A percentile compares a stretch with the other conserved stretches of the same genome.
Conservation (phyloP, 1,284 basidiomycete genomes). For the Kalmanozyma brasiliensis region DNA sequence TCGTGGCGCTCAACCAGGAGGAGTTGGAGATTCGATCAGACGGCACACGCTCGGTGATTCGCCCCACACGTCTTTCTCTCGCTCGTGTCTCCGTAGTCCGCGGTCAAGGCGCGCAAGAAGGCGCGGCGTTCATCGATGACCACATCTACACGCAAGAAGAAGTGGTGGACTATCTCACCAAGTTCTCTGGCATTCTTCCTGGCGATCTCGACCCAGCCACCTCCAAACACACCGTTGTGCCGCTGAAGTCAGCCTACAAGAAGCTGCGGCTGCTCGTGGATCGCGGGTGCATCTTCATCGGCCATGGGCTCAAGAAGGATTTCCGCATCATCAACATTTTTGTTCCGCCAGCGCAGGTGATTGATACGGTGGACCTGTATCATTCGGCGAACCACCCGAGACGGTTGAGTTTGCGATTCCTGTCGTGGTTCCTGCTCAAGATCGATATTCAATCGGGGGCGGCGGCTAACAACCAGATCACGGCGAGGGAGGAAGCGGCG, state of each 20-base stretch:
- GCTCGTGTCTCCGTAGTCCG: slow-evolving; percentile 94
- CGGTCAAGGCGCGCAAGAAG: slow-evolving; percentile 81
- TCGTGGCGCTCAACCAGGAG: slow-evolving; percentile 94
- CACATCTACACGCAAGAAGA: slow-evolving; percentile 94
- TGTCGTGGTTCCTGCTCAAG: slow-evolving; percentile 90
- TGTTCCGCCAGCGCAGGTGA: slow-evolving; percentile 92
- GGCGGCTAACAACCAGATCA: slow-evolving; percentile 40
- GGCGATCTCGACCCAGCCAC: slow-evolving; percentile 88
- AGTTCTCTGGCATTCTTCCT: slow-evolving; percentile 85
- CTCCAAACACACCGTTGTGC: slow-evolving; percentile 89
- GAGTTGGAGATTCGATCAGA: slow-evolving; percentile 94
- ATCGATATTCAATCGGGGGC: slow-evolving; percentile 87
- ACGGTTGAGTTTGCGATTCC: slow-evolving; percentile 89
- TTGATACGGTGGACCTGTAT: slow-evolving; percentile 96
- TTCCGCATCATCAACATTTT: slow-evolving; percentile 98
- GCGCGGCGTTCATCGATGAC: slow-evolving; percentile 94
- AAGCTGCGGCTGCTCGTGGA: slow-evolving; percentile 95
- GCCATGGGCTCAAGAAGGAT: slow-evolving; percentile 98
- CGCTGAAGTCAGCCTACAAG: slow-evolving; percentile 95
- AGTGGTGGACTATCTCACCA: slow-evolving; percentile 95
- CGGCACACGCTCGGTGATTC: slow-evolving; percentile 89
- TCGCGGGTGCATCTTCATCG: slow-evolving; percentile 93
- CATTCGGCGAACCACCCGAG: slow-evolving; percentile 83
- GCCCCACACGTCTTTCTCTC: slow-evolving; percentile 88
- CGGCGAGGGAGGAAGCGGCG: slow-evolving; percentile 14